Conservation (phyloP, 2,329 filamentous ascomycete genomes). For the Aspergillus chevalieri region DNA sequence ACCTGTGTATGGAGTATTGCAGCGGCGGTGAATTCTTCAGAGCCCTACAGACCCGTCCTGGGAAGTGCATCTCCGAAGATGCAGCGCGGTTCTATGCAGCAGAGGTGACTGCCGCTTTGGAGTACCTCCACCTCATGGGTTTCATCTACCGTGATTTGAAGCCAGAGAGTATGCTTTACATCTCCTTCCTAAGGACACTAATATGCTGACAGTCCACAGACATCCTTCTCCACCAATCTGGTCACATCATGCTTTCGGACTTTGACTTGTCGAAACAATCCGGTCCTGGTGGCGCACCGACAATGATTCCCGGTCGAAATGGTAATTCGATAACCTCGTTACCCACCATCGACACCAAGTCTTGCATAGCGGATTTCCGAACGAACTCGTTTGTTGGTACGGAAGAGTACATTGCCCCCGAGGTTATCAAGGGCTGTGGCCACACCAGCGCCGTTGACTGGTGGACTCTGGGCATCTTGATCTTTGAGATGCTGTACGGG, state of each 20-base stretch:
- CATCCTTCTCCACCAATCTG: constrained; percentile 96
- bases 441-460: constrained; percentile 98
- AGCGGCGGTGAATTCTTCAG: constrained; percentile 98
- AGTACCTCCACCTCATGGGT: constrained; percentile 97
- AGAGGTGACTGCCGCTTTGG: constrained; percentile 90
- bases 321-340: constrained; percentile 79
- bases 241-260: constrained; percentile 98
- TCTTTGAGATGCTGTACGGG: constrained; percentile 98
- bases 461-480: constrained; percentile 96
- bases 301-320: constrained; percentile 91
- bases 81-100: constrained; percentile 96
- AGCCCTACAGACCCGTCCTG: constrained; percentile 88
- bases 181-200: not conserved
- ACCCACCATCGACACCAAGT: constrained; percentile 97
- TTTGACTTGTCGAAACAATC: constrained; percentile 99
- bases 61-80: constrained; percentile 95
- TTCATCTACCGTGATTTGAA: constrained; percentile 99
- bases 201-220: constrained; percentile 50
- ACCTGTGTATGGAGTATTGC: constrained; percentile 99
- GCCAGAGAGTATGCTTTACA: constrained; percentile 70
- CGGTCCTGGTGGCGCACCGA: constrained; percentile 88
- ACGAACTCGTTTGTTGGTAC: constrained; percentile 98
- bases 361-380: constrained; percentile 95
- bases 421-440: constrained; percentile 97
- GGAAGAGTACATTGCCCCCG: constrained; percentile 96